Percentiles rank a stretch among this genome's conserved stretches.
Evolutionary conservation across 164 flowering plant genomes (phyloP).

Genomic region (Tetracentron sinense): DNA sequence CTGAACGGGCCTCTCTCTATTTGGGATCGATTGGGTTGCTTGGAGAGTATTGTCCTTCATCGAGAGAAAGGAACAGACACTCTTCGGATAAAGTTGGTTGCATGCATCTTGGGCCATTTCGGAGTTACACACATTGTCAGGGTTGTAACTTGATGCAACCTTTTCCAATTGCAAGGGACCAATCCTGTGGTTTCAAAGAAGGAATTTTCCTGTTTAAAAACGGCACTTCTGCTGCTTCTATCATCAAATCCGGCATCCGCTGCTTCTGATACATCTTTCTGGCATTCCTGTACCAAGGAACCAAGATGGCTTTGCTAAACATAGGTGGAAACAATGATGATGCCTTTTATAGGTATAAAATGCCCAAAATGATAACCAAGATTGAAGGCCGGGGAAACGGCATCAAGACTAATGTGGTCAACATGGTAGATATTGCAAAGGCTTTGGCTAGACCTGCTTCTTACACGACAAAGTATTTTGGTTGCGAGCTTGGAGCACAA

Average conservation of each 20-base stretch:
- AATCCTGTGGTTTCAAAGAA: background rate
- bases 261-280: constrained; percentile 13
- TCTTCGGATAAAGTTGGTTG: constrained; percentile 25
- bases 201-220: background rate
- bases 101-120: constrained; percentile 38
- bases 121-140: constrained; percentile 2
- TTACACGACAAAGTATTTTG: constrained; percentile 87
- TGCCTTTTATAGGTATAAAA: constrained; percentile 97
- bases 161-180: constrained; percentile 16
- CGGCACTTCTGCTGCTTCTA: constrained; percentile 2
- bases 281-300: background rate
- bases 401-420: constrained; percentile 86
- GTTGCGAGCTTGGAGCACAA: constrained; percentile 91
- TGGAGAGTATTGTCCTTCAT: constrained; percentile 60
- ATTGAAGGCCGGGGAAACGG: constrained; percentile 96
- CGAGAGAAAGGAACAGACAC: constrained; percentile 41
- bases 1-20: constrained; percentile 52
- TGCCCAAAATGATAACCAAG: constrained; percentile 91
- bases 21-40: constrained; percentile 64
- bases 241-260: constrained; percentile 5
- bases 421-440: constrained; percentile 91
- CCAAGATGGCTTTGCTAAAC: constrained; percentile 80
- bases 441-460: constrained; percentile 87
- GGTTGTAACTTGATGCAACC: constrained; percentile 39
- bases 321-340: constrained; percentile 90